Evolutionary conservation across 1,139 yeast genomes (phyloP), one percentile per base, ranked within the genome.

Genomic region (Diutina neorugosa): DNA sequence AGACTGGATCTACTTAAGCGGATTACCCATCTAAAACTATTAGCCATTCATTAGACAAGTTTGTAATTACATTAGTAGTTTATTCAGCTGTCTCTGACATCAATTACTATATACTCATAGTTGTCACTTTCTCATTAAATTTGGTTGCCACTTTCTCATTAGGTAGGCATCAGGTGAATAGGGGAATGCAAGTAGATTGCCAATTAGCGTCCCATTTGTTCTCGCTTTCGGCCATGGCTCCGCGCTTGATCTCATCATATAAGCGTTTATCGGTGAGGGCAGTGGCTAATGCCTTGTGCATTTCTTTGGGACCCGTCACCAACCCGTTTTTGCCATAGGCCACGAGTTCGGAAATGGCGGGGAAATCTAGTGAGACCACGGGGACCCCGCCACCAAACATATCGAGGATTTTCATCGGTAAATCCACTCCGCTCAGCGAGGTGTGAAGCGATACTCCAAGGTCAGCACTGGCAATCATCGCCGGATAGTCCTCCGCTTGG

Each of bases 351-450:
- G 70, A 69, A 21, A 86, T 75, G 8, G 96, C 94, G 0, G 86
- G 82, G 64, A 87, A 93, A 44, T 75, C 71, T 54, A 91, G 70
- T 0, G 96, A 81, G 2, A 91, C 73, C 0, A 90, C 98, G 1
- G 98, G 99, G 7, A 93, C 72, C 0, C 98, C 98, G 58, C 95
- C 88, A 0, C 98, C 98, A 72, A 91, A 91, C 78, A 93, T 84
- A 63, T 93, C 99, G 8, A 93, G 85, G 46, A 93, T 87, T 66
- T 94, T 94, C 99, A 94, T 94, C 0, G 99, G 99, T 55, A 94
- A 73, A 63, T 94, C 99, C 56, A 88, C 75, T 0, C 99, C 98
- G 54, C 96, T 86, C 43, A 96, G 86, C 0, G 98, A 90, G 4
- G 85, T 80, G 66, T 94, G 99, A 55, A 94, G 71, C 0, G 98